Base-by-base conservation (phyloP, 2,329 filamentous ascomycete species). In the Thielaviopsis punctulata region DNA sequence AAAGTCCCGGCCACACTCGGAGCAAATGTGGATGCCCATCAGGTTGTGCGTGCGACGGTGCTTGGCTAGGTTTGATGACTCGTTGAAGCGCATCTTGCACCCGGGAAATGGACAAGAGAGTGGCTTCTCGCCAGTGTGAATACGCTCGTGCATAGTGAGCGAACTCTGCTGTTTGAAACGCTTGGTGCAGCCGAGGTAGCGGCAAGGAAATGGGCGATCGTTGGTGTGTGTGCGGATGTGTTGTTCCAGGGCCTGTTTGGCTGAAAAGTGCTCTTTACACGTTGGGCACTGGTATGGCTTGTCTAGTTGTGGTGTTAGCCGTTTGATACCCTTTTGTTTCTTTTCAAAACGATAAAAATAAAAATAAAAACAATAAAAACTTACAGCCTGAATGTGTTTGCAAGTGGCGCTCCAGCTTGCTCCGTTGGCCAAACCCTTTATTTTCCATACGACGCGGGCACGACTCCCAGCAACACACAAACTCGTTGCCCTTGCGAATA, bases 161-260 rank as follows among this genome's bases (percentile, higher is more conserved):
- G 80, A 79, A 56, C 77, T 82, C 57, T 82, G 79, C 56, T 83
- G 79, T 50, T 80, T 78, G 59, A 84, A 84, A 0, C 69, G 67
- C 60, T 78, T 79, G 21, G 62, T 64, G 57, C 79, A 82, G 33
- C 69, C 69, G 3, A 62, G 59, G 23, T 61, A 62, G 9, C 65
- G 61, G 60, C 81, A 85, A 41, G 70, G 65, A 64, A 77, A 80
- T 23, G 80, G 80, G 56, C 76, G 80, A 55, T 77, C 73, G 39
- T 79, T 77, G 0, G 79, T 80, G 59, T 86, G 82, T 2, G 76
- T 82, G 18, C 79, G 73, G 60, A 76, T 70, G 58, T 86, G 82
- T 60, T 84, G 80, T 43, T 77, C 74, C 6, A 84, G 69, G 1
- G 82, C 77, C 61, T 84, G 80, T 58, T 79, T 76, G 2, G 80